These are phyloP conservation scores for Zizania latifolia DNA, from an alignment of 176 grass and related monocot species.

Conservation along the genomic window DNA sequence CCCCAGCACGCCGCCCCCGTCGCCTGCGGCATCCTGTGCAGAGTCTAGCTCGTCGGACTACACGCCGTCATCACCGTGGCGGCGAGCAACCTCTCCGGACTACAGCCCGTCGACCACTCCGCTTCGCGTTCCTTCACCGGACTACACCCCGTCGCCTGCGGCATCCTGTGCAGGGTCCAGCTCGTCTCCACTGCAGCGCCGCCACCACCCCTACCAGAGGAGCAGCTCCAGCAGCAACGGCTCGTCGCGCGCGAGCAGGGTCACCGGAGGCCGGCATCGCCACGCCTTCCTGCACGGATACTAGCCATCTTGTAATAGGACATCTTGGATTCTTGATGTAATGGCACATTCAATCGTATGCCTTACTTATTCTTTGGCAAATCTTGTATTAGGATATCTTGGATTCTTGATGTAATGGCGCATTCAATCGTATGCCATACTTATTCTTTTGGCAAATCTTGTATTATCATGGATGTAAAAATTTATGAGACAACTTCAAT, in stretches of 20 bases:
- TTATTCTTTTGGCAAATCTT: neutral
- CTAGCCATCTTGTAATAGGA: neutral
- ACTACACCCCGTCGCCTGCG: neutral
- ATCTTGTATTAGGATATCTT: neutral
- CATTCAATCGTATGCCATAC: neutral
- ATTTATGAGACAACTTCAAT: neutral
- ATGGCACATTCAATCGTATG: neutral
- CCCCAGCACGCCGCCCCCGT: neutral
- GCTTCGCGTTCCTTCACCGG: too few relatives aligned
- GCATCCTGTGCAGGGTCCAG: neutral
- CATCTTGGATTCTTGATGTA: neutral
- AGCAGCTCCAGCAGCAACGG: neutral
- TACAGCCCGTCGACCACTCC: too few relatives aligned
- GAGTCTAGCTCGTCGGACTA: slow-evolving; percentile 1
- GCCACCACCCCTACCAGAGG: slow-evolving; percentile 17
- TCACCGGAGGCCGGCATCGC: neutral
- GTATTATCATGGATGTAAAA: neutral
- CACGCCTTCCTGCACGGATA: neutral
- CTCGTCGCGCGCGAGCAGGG: neutral
- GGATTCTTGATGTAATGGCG: neutral
- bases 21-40: too few relatives aligned
- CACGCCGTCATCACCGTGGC: too few relatives aligned
- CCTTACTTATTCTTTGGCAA: neutral
- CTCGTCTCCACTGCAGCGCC: neutral
- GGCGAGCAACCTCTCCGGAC: too few relatives aligned